Evolutionary conservation across 1,284 basidiomycete species (phyloP).

Genomic region (Ustanciosporium gigantosporum): DNA sequence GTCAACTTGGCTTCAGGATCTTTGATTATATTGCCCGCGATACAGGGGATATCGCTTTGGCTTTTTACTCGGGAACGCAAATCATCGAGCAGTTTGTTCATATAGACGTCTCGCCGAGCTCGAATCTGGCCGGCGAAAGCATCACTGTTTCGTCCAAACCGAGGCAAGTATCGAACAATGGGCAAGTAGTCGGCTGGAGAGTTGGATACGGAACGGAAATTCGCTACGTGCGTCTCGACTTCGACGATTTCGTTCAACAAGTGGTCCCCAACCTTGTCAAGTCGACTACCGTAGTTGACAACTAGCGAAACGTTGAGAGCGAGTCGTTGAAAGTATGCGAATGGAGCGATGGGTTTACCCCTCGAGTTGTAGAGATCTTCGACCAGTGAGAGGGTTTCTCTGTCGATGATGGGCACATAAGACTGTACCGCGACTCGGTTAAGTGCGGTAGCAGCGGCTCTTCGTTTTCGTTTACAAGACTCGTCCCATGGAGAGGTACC

Average conservation of each 20-base stretch:
- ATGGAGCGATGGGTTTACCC: slow-evolving; percentile 15
- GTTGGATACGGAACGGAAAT: slow-evolving; percentile 33
- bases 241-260: slow-evolving; percentile 32
- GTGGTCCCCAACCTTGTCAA: slow-evolving; percentile 26
- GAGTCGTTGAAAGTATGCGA: slow-evolving; percentile 27
- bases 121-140: slow-evolving; percentile 13
- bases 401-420: slow-evolving; percentile 38
- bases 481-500: slow-evolving; percentile 42
- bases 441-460: slow-evolving; percentile 35
- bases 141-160: slow-evolving; percentile 4
- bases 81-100: slow-evolving; percentile 27
- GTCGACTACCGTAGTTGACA: slow-evolving; percentile 28
- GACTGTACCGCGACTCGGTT: slow-evolving; percentile 28
- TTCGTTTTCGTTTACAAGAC: slow-evolving; percentile 35
- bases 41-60: slow-evolving; percentile 29
- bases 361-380: slow-evolving; percentile 23
- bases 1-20: slow-evolving; percentile 32
- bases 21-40: slow-evolving; percentile 35
- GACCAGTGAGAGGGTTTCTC: slow-evolving; percentile 30
- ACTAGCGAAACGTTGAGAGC: slow-evolving; percentile 35
- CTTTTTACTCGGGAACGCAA: slow-evolving; percentile 15
- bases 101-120: slow-evolving; percentile 27
- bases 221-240: slow-evolving; percentile 39
- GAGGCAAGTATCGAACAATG: slow-evolving; percentile 20
- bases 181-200: slow-evolving; percentile 28